Evolutionary conservation across 345 rosid species (phyloP).

Genomic region (Geranium brycei): DNA sequence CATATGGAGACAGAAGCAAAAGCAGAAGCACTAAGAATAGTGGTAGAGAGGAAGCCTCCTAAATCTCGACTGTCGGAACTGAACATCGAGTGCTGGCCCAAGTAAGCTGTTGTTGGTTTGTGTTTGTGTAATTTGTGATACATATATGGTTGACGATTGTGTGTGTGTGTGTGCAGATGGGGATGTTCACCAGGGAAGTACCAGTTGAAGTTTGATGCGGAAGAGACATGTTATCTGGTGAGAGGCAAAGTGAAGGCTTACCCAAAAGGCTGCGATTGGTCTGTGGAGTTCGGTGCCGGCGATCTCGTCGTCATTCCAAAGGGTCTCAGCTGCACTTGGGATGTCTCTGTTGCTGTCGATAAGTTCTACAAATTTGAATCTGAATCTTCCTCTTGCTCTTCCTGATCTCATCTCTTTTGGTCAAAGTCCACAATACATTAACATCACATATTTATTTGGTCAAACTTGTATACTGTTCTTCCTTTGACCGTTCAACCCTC

Average conservation of each 20-base stretch:
- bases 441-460: no score
- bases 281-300: slow-evolving; percentile 83
- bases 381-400: slow-evolving; percentile 16
- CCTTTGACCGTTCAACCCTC: no score
- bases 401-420: not conserved
- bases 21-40: slow-evolving; percentile 22
- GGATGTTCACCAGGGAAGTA: slow-evolving; percentile 82
- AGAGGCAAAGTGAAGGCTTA: slow-evolving; percentile 74
- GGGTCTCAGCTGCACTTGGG: slow-evolving; percentile 89
- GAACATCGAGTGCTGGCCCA: slow-evolving; percentile 93
- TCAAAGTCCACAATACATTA: no score
- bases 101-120: slow-evolving; percentile 28
- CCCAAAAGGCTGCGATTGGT: slow-evolving; percentile 34
- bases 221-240: slow-evolving; percentile 71
- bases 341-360: slow-evolving; percentile 70
- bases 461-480: no score
- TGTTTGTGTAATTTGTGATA: not conserved
- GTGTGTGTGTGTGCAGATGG: slow-evolving; percentile 35
- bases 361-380: slow-evolving; percentile 70
- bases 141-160: not conserved
- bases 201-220: slow-evolving; percentile 73
- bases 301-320: slow-evolving; percentile 77
- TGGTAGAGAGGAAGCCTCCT: slow-evolving; percentile 58
- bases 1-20: no score
- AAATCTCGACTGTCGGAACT: slow-evolving; percentile 52